Base-by-base conservation (phyloP, 2,329 filamentous ascomycete genomes). In the Ascosphaera apis region DNA sequence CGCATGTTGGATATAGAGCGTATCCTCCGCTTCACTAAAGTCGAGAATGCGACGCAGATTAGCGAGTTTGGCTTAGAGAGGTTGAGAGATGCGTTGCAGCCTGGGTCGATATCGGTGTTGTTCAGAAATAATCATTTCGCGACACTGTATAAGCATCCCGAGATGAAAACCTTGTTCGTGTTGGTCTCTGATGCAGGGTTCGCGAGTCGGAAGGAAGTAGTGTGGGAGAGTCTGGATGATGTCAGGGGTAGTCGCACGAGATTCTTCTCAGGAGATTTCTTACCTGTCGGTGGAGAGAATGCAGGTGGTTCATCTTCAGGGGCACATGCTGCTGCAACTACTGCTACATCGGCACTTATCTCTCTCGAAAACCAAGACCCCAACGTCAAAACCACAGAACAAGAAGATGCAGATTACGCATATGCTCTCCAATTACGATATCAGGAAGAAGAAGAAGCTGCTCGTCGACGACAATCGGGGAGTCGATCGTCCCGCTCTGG, bases 61-160 rank as follows among this genome's bases (percentile, higher is more conserved):
- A 93, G 88, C 0, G 62, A 69, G 0, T 77, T 76, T 53, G 88
- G 88, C 0, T 63, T 98, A 2, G 67, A 78, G 28, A 69, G 78
- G 1, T 73, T 95, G 28, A 66, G 66, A 1, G 68, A 70, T 35
- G 72, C 67, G 4, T 65, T 93, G 39, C 60, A 67, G 9, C 76
- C 82, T 1, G 86, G 83, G 1, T 72, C 77, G 1, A 70, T 93
- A 41, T 81, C 81, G 0, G 95, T 98, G 35, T 57, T 98, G 1
- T 98, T 98, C 60, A 72, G 88, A 17, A 98, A 98, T 47, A 86
- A 98, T 49, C 88, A 98, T 52, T 98, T 98, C 49, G 83, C 82
- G 31, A 95, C 86, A 0, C 55, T 98, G 0, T 92, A 91, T 55
- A 81, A 84, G 41, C 82, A 95, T 46, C 82, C 86, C 0, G 61